Evolutionary conservation across 192 early-diverging fungal genomes (phyloP), one percentile per base, ranked within the genome.

Genomic region (Umbelopsis vinacea): DNA sequence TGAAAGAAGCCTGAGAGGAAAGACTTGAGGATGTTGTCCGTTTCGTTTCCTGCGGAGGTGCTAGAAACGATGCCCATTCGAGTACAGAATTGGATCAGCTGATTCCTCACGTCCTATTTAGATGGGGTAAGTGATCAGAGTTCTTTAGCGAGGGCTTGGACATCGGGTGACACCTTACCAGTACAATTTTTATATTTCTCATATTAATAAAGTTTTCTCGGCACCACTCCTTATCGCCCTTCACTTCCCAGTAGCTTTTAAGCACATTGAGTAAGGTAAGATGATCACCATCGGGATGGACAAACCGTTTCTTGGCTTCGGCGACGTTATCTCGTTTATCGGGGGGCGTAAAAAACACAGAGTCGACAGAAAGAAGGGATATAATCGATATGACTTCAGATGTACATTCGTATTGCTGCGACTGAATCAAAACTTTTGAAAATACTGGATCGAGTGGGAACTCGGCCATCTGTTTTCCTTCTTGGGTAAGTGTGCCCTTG

Each of bases 361-460:
- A 88, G 72, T 98, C 98, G 2, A 97, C 94, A 0, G 95, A 96
- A 7, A 99, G 87, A 74, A 97, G 76, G 12, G 98, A 86, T 24
- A 99, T 90, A 71, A 99, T 89, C 22, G 93, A 87, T 23, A 99
- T 91, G 19, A 89, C 90, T 78, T 99, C 98, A 33, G 85, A 81
- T 15, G 96, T 96, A 81, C 98, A 98, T 9, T 88, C 77, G 38
- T 77, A 70, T 74, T 83, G 84, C 68, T 90, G 85, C n/a, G 96
- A 97, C 55, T 93, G 86, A 29, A 95, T 86, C 45, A 99, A 81
- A 40, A 96, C 94, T 78, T 94, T 97, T 46, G 98, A 86, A 78
- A 89, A 95, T 0, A 90, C 70, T 9, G 97, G 96, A 71, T 97
- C 95, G 9, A 98, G 85, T 0, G 98, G 98, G 73, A 98, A 97